A percentile compares a stretch with the other conserved stretches of the same genome.
phyloP scores from a whole-genome alignment of 192 early-diverging fungal genomes.

The Coemansia sp. region DNA sequence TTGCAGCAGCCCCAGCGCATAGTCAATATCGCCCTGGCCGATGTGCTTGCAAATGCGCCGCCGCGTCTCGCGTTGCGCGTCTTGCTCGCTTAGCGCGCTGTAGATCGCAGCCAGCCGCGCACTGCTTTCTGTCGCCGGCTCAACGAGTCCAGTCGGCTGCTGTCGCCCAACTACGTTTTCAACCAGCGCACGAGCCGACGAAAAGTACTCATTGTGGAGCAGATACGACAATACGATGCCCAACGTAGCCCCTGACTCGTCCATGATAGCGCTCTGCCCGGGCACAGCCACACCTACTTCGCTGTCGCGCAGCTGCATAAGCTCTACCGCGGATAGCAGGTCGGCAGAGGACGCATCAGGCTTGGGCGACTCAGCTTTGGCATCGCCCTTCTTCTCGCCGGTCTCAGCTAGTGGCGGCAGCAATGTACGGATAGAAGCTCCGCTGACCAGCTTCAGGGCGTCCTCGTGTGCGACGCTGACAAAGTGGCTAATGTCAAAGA shows the following conservation, averaged over 20 bases:
- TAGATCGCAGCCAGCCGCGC: constrained; percentile 23
- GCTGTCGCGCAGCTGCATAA: constrained; percentile 8
- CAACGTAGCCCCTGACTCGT: constrained; percentile 23
- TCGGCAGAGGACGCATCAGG: not conserved
- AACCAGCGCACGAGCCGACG: constrained; percentile 71
- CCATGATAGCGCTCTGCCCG: constrained; percentile 2
- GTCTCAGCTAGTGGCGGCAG: constrained; percentile 11
- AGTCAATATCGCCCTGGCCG: constrained; percentile 71
- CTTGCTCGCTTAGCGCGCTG: constrained; percentile 31
- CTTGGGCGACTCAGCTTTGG: not conserved
- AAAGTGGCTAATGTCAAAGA: constrained; percentile 59
- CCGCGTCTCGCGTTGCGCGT: constrained; percentile 27
- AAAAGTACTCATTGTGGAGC: constrained; percentile 78
- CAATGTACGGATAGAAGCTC: constrained; percentile 12
- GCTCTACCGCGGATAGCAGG: not conserved
- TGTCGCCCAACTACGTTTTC: constrained; percentile 39
- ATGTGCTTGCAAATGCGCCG: constrained; percentile 60
- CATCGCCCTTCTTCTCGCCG: not conserved
- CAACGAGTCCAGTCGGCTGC: constrained; percentile 1
- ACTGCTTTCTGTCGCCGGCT: not conserved
- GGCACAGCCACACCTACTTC: not conserved
- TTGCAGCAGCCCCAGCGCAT: constrained; percentile 67
- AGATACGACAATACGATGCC: constrained; percentile 76
- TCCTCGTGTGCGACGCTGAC: constrained; percentile 25
- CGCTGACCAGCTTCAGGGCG: constrained; percentile 14